These are phyloP conservation scores for Sergeia podlipaevii DNA, from an alignment of 208 protist species.

Conservation along the genomic window DNA sequence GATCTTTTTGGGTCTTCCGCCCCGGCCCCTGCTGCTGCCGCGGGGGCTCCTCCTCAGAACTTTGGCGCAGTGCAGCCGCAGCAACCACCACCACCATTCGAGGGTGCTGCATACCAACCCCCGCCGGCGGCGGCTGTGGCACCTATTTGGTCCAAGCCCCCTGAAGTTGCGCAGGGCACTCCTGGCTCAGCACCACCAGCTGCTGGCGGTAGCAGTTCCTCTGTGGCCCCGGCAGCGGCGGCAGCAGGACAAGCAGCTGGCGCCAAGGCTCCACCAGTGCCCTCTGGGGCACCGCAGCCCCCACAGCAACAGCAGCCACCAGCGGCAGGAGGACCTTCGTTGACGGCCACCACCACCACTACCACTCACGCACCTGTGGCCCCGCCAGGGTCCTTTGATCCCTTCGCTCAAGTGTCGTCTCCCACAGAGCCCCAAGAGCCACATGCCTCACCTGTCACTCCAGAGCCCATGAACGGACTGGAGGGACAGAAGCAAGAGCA, in stretches of 20 bases:
- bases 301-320: not conserved
- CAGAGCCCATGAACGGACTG: slow-evolving; percentile 2
- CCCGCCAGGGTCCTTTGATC: slow-evolving; percentile 9
- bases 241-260: slow-evolving; percentile 1
- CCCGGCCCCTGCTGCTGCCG: slow-evolving; percentile 7
- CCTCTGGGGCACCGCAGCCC: not conserved
- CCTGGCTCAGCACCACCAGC: slow-evolving; percentile 12
- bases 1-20: slow-evolving; percentile 68
- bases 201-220: slow-evolving; percentile 1
- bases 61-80: not conserved
- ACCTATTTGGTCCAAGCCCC: slow-evolving; percentile 57
- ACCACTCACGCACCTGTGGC: not conserved
- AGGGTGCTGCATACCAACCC: slow-evolving; percentile 15
- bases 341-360: not conserved
- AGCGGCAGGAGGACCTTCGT: not conserved
- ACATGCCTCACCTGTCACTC: slow-evolving; percentile 14
- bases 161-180: too few relatives aligned
- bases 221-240: not conserved
- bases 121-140: slow-evolving; percentile 28
- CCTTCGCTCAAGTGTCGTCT: slow-evolving; percentile 6
- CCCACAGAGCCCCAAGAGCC: slow-evolving; percentile 16
- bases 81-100: too few relatives aligned
- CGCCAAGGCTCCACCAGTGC: not conserved
- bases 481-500: slow-evolving; percentile 13
- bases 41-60: not conserved